Evolutionary conservation across 768 basidiomycete genomes (phyloP).

Genomic region (Botryobasidium botryosum): DNA sequence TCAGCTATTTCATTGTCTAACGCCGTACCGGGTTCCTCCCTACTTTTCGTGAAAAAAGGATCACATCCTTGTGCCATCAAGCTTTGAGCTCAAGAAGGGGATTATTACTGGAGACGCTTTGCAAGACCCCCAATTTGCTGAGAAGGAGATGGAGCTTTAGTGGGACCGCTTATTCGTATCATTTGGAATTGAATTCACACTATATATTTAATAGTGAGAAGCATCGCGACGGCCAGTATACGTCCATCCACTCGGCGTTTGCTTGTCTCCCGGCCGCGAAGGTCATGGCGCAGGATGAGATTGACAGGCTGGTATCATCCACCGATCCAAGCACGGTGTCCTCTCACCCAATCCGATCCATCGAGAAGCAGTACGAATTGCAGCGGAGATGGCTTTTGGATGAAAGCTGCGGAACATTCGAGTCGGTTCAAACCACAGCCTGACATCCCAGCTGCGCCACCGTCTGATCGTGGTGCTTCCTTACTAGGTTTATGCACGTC

Average conservation of each 20-base stretch:
- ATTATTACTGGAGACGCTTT: slow-evolving; percentile 8
- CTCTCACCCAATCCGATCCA: background rate
- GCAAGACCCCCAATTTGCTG: slow-evolving; percentile 5
- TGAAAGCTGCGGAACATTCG: slow-evolving; percentile 1
- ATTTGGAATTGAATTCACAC: background rate
- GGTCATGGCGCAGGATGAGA: background rate
- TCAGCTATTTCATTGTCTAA: background rate
- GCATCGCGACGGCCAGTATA: slow-evolving; percentile 4
- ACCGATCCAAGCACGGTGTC: background rate
- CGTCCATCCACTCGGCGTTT: slow-evolving; percentile 10
- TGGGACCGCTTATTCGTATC: background rate
- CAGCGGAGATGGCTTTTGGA: slow-evolving; percentile 8
- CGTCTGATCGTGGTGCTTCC: background rate
- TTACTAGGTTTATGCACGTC: slow-evolving; percentile 8
- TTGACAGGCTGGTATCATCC: background rate
- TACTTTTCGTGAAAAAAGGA: slow-evolving; percentile 2
- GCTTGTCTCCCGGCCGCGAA: slow-evolving; percentile 5
- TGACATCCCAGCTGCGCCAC: no score
- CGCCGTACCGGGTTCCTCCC: background rate
- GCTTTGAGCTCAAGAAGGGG: slow-evolving; percentile 4
- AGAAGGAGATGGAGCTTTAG: slow-evolving; percentile 6
- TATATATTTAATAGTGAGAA: background rate
- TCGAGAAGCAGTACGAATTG: background rate
- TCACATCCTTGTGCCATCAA: slow-evolving; percentile 7
- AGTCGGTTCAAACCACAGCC: slow-evolving; percentile 1